These are phyloP conservation scores for Trichoderma cornu-damae DNA, from an alignment of 2,329 filamentous ascomycete species.

Conservation along the genomic window DNA sequence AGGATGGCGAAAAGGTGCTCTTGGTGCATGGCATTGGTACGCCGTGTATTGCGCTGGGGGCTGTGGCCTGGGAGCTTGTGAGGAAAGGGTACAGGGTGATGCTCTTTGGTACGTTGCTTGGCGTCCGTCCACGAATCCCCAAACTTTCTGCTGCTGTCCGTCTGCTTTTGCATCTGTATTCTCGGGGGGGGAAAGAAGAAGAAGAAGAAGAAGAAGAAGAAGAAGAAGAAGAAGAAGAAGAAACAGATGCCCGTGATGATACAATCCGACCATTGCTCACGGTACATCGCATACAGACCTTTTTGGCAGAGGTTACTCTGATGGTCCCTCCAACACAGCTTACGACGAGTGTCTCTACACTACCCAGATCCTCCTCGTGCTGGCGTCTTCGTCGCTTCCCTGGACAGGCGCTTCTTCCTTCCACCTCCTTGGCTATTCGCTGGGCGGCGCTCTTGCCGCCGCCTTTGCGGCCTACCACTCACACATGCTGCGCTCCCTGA, in stretches of 20 bases:
- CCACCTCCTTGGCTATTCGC: conserved; percentile 70
- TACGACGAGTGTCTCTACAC: conserved; percentile 62
- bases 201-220: not conserved
- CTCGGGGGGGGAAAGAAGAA: not conserved
- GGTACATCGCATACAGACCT: conserved; percentile 48
- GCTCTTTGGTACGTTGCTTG: conserved; percentile 57
- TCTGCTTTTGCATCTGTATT: not conserved
- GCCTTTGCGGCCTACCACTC: conserved; percentile 67
- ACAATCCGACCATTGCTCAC: not conserved
- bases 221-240: not conserved
- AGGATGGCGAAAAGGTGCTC: conserved; percentile 64
- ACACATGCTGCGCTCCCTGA: conserved; percentile 55
- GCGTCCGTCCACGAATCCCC: no score
- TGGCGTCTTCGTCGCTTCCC: conserved; percentile 56
- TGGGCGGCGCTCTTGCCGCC: conserved; percentile 69
- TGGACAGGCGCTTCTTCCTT: conserved; percentile 57
- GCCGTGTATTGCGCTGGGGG: conserved; percentile 63
- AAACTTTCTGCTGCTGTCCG: no score
- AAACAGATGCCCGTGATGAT: not conserved
- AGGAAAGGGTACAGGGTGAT: conserved; percentile 68
- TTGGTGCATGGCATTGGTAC: conserved; percentile 79
- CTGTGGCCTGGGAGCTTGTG: conserved; percentile 61
- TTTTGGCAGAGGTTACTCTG: conserved; percentile 73
- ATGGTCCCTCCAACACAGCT: conserved; percentile 54
- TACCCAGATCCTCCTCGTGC: conserved; percentile 58